Evolutionary conservation across 768 basidiomycete genomes (phyloP), one percentile per base, ranked within the genome.

Genomic region (Lyophyllum decastes): DNA sequence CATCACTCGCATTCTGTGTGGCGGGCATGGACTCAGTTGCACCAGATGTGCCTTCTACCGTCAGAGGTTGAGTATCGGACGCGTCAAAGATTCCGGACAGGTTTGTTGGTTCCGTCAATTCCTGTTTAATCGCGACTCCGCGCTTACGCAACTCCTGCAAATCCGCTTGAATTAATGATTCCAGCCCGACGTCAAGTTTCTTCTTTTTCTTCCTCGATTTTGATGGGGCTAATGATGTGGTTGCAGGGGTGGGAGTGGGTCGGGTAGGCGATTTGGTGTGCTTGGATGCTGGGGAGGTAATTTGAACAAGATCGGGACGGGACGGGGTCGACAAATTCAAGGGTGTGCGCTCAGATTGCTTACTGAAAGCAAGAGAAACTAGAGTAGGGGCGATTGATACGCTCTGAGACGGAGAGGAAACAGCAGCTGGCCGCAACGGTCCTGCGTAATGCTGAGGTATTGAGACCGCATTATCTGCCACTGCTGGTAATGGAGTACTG

Each of bases 141-240:
- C 60, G 52, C 45, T 61, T 61, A 30, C 54, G 59, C 26, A 65
- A 47, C 34, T 65, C 62, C 38, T 65, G 49, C 4, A 65, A 26
- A 43, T 65, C 64, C 49, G 57, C 48, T 35, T 60, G 57, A 14
- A 65, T 57, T 24, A 63, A 49, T 7, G 53, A 52, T 14, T 62
- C 52, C 14, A 65, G 40, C 16, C 33, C 51, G 14, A 61, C 38
- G 17, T 48, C 43, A 3, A 40, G 26, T 52, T 56, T 61, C 49
- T 59, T 65, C 54, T 61, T 65, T 35, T 56, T 60, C 52, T 35
- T 61, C 33, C 48, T 49, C 7, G 26, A 26, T 44, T 58, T 52
- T 12, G 40, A 40, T 1, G 17, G 26, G n/a, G 51, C 22, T 40
- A 40, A 14, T 24, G 40, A 26, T 14, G 14, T 44, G 25, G 11